These are phyloP conservation scores for Euphorbia lathyris DNA, from an alignment of 345 rosid genomes.

Conservation along the genomic window DNA sequence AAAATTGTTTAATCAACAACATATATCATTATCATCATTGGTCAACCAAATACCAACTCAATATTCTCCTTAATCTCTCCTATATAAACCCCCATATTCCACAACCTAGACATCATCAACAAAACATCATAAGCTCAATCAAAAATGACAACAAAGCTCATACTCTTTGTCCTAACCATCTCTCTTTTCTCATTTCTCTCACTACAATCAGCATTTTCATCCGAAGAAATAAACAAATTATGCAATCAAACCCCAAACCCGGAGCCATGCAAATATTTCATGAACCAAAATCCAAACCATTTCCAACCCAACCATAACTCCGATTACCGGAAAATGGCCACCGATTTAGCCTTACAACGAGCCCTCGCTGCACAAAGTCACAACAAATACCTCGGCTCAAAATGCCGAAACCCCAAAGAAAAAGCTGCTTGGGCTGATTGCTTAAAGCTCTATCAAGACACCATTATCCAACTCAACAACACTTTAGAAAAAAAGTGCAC, in stretches of 20 bases:
- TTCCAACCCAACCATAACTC: slow-evolving; percentile 36
- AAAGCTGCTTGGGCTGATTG: slow-evolving; percentile 88
- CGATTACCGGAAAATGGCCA: slow-evolving; percentile 44
- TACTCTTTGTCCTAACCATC: slow-evolving; percentile 1
- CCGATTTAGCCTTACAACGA: slow-evolving; percentile 48
- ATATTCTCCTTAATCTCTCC: background rate
- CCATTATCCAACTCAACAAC: slow-evolving; percentile 52
- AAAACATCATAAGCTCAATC: background rate
- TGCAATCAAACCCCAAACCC: slow-evolving; percentile 73
- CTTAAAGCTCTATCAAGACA: slow-evolving; percentile 49
- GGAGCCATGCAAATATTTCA: slow-evolving; percentile 56
- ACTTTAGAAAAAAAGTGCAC: slow-evolving; percentile 54
- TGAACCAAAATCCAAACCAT: slow-evolving; percentile 26
- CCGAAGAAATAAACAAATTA: slow-evolving; percentile 46
- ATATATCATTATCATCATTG: background rate
- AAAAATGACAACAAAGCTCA: slow-evolving; percentile 23
- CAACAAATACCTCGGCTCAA: slow-evolving; percentile 46
- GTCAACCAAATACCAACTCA: background rate
- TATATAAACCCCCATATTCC: background rate
- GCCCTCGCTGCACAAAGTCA: slow-evolving; percentile 49
- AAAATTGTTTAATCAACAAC: background rate
- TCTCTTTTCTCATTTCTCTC: slow-evolving; percentile 21
- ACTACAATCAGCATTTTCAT: slow-evolving; percentile 13
- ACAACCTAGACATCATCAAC: background rate
- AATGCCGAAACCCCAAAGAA: slow-evolving; percentile 52